A percentile compares a stretch with the other conserved stretches of the same genome.
phyloP scores from a whole-genome alignment of 192 early-diverging fungal genomes.

The Gonapodya sp. region DNA sequence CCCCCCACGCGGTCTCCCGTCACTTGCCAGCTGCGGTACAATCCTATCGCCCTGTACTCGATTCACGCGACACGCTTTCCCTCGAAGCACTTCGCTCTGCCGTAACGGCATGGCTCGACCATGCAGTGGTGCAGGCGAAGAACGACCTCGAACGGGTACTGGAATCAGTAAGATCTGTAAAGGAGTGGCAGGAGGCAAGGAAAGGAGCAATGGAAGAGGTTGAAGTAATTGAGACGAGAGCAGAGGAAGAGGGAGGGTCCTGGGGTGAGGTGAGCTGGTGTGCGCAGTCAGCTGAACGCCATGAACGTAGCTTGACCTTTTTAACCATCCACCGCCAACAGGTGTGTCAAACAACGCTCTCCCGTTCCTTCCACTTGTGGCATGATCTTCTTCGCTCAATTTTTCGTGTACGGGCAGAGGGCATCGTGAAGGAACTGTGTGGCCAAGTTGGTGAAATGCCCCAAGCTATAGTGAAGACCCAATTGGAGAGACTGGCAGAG shows the following conservation, averaged over 20 bases:
- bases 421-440: neutral
- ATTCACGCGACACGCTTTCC: neutral
- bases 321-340: neutral
- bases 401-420: neutral
- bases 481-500: neutral
- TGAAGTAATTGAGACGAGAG: neutral
- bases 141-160: neutral
- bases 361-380: neutral
- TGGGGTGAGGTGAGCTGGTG: neutral
- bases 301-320: neutral
- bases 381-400: neutral
- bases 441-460: neutral
- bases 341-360: neutral
- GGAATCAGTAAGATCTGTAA: neutral
- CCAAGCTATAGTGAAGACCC: neutral
- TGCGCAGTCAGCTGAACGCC: neutral
- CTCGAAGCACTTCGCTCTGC: neutral
- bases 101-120: neutral
- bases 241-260: neutral
- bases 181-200: neutral
- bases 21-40: neutral
- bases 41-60: neutral
- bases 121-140: neutral
- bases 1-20: neutral
- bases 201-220: neutral